Base-by-base conservation (phyloP, 208 protist species). In the Wallacemonas sp. region DNA sequence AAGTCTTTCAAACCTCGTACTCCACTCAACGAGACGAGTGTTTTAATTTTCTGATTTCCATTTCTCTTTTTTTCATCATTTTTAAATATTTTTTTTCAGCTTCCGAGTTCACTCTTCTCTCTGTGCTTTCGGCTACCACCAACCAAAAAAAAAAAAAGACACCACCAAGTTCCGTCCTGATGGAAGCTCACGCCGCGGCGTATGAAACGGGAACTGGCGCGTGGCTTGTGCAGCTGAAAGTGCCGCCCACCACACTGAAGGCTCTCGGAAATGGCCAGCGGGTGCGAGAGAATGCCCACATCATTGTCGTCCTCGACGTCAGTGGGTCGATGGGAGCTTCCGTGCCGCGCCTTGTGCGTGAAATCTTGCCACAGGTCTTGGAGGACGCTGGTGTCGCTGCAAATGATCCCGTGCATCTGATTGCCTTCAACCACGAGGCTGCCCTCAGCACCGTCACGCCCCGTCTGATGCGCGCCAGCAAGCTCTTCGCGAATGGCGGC, bases 261-360 rank as follows among this genome's bases (percentile, higher is more conserved):
- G 23, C 30, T 16, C 24, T 55, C 4, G 6, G 8, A 3, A 17
- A 9, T 2, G 11, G 17, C 21, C 3, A 9, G 26, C 5, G 5
- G 21, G 4, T 9, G 24, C 23, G 30, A 4, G 24, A 6, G 6
- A 9, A 2, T 4, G 24, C 23, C 11, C 47, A 55, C 47, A 55
- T 23, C 24, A 55, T 55, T 8, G 17, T 55, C 47, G 26, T 55
- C 26, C 19, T 55, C 24, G 47, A 55, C 19, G 47, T 55, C 24
- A 55, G 47, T 23, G 47, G 47, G 24, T 55, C 47, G 23, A 55
- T 55, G 47, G 47, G 47, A 4, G 8, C 3, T 8, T 55, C 47
- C n/a, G 47, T 55, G 47, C 47, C 47, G 17, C n/a, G 47, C 2
- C 47, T 55, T 23, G 30, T 55, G 3, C 9, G 19, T 5, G 19